These are phyloP conservation scores for Aspergillus persii DNA, from an alignment of 2,329 filamentous ascomycete genomes.

Conservation along the genomic window DNA sequence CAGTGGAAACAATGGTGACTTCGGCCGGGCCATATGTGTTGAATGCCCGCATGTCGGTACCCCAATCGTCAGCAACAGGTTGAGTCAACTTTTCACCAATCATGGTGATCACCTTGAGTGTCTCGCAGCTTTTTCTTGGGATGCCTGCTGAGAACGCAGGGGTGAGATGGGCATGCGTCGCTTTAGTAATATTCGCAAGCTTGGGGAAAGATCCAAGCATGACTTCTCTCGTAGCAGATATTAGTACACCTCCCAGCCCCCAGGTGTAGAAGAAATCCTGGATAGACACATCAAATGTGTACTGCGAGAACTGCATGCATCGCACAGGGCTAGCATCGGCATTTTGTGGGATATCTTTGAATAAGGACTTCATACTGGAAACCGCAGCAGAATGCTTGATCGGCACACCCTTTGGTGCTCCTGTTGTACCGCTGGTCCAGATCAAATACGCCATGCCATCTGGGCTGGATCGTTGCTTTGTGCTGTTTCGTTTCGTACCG, in stretches of 20 bases:
- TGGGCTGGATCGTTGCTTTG: slow-evolving; percentile 7
- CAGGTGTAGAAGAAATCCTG: slow-evolving; percentile 35
- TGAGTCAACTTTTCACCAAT: slow-evolving; percentile 36
- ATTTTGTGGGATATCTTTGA: slow-evolving; percentile 31
- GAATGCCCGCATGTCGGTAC: slow-evolving; percentile 32
- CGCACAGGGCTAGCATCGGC: slow-evolving; percentile 25
- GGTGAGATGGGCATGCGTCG: slow-evolving; percentile 32
- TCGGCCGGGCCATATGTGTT: slow-evolving; percentile 44
- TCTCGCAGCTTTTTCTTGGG: slow-evolving; percentile 25
- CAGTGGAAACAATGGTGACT: slow-evolving; percentile 33
- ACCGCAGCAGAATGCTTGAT: slow-evolving; percentile 38
- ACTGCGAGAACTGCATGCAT: slow-evolving; percentile 38
- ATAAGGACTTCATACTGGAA: slow-evolving; percentile 36
- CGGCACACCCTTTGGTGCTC: slow-evolving; percentile 40
- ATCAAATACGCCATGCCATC: slow-evolving; percentile 37
- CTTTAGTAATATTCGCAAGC: slow-evolving; percentile 25
- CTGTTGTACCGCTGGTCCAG: slow-evolving; percentile 39
- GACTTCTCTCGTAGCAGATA: slow-evolving; percentile 27
- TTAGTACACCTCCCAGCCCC: slow-evolving; percentile 26
- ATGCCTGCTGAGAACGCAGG: slow-evolving; percentile 33
- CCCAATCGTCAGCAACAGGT: slow-evolving; percentile 38
- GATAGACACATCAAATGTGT: slow-evolving; percentile 43
- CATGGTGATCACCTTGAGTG: slow-evolving; percentile 33
- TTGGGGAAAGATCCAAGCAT: slow-evolving; percentile 29
- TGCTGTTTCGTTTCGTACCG: background rate